phyloP scores from a whole-genome alignment of 2,329 filamentous ascomycete species.

The Podosphaera fusca region DNA sequence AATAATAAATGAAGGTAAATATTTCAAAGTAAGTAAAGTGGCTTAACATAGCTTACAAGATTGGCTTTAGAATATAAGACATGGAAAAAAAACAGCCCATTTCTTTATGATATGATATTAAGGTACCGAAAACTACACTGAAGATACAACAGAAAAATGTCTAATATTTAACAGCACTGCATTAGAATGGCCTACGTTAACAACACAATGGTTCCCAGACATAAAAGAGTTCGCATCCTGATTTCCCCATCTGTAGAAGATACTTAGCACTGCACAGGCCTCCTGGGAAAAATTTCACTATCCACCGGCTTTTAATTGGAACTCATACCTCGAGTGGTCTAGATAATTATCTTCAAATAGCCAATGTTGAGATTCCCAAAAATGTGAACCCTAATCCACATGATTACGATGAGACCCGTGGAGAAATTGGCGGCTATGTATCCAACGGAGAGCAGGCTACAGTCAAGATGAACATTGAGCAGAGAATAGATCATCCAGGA shows the following conservation, averaged over 20 bases:
- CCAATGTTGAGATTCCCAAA: constrained; percentile 80
- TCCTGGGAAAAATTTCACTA: constrained; percentile 65
- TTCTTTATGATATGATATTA: constrained; percentile 94
- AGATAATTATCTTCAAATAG: constrained; percentile 84
- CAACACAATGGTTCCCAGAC: constrained; percentile 95
- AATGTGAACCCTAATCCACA: constrained; percentile 46
- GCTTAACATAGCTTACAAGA: not conserved
- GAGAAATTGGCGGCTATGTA: constrained; percentile 85
- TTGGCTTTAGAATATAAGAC: constrained; percentile 69
- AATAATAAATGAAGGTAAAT: constrained; percentile 74
- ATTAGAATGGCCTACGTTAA: constrained; percentile 90
- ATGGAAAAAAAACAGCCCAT: constrained; percentile 98
- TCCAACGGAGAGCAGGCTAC: constrained; percentile 41
- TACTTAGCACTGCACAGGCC: constrained; percentile 22
- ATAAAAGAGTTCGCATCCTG: constrained; percentile 40
- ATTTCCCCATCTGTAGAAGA: not conserved
- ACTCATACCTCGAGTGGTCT: constrained; percentile 79
- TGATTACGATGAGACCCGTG: constrained; percentile 77
- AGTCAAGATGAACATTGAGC: constrained; percentile 77
- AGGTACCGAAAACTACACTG: constrained; percentile 26
- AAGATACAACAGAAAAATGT: not conserved
- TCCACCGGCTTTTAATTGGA: constrained; percentile 75
- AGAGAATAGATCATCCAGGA: constrained; percentile 87
- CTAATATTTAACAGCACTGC: constrained; percentile 37
- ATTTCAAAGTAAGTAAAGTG: not conserved